Evolutionary conservation across 805 yeast species (phyloP).

Genomic region (Yamadazyma laniorum): DNA sequence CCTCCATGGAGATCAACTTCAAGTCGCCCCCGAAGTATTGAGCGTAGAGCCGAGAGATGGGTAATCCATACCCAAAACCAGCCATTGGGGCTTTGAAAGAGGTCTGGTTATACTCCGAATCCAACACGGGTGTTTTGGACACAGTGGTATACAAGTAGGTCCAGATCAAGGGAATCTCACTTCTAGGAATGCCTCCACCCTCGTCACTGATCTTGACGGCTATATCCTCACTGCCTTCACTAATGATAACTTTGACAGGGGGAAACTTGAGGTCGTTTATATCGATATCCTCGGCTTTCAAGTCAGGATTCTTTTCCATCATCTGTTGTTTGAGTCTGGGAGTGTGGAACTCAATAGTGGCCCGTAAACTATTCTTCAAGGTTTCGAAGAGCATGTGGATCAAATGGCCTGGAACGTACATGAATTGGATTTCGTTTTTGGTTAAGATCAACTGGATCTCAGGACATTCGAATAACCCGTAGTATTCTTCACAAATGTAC

Average conservation of each 20-base stretch:
- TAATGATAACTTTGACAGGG: constrained; percentile 80
- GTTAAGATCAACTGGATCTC: constrained; percentile 76
- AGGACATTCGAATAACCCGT: constrained; percentile 84
- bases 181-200: constrained; percentile 90
- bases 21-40: constrained; percentile 90
- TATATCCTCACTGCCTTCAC: constrained; percentile 87
- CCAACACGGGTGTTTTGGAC: constrained; percentile 63
- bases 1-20: constrained; percentile 86
- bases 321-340: constrained; percentile 42
- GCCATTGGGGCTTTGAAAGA: constrained; percentile 90
- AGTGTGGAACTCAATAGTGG: constrained; percentile 80
- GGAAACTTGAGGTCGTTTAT: constrained; percentile 72
- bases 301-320: constrained; percentile 42
- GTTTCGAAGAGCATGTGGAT: constrained; percentile 90
- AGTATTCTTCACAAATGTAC: constrained; percentile 88
- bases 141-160: constrained; percentile 90
- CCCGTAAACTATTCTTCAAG: constrained; percentile 80
- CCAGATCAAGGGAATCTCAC: constrained; percentile 84
- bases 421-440: constrained; percentile 66
- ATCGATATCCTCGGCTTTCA: constrained; percentile 36
- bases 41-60: constrained; percentile 81
- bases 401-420: constrained; percentile 92
- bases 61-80: constrained; percentile 90
- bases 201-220: constrained; percentile 89
- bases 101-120: constrained; percentile 54